Evolutionary conservation across 345 rosid genomes (phyloP).

Genomic region (Gossypium raimondii): DNA sequence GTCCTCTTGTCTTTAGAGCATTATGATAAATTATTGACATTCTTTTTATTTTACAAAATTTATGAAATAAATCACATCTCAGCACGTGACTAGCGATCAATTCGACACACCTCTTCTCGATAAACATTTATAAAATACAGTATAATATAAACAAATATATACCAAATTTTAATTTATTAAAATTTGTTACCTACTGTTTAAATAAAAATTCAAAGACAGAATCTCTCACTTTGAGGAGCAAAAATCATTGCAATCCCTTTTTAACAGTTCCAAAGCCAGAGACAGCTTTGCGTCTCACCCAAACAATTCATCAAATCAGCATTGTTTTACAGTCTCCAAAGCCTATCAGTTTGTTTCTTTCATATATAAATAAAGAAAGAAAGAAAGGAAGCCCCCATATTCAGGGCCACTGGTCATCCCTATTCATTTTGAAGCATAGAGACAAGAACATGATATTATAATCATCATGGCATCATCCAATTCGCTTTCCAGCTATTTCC

Average conservation of each 20-base stretch:
- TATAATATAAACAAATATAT: background rate
- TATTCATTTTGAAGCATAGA: background rate
- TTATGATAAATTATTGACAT: background rate
- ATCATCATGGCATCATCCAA: background rate
- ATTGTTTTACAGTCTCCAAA: background rate
- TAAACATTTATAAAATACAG: background rate
- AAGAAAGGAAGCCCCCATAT: background rate
- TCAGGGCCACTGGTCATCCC: background rate
- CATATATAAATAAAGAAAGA: background rate
- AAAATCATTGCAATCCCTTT: background rate
- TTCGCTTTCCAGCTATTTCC: background rate
- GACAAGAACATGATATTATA: background rate
- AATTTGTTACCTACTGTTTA: background rate
- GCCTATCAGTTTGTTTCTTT: background rate
- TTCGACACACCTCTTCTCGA: background rate
- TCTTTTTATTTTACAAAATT: too few relatives aligned
- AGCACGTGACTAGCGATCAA: background rate
- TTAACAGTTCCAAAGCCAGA: constrained; percentile 2
- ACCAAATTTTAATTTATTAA: background rate
- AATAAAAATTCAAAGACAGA: background rate
- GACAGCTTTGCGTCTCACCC: constrained; percentile 6
- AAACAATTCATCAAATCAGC: constrained; percentile 3
- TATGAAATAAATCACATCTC: background rate
- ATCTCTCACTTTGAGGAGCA: background rate
- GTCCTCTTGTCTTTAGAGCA: background rate